A percentile compares a stretch with the other conserved stretches of the same genome.
Evolutionary conservation across 495 filamentous ascomycete genomes (phyloP).

Genomic region (Podospora pseudoanserina): DNA sequence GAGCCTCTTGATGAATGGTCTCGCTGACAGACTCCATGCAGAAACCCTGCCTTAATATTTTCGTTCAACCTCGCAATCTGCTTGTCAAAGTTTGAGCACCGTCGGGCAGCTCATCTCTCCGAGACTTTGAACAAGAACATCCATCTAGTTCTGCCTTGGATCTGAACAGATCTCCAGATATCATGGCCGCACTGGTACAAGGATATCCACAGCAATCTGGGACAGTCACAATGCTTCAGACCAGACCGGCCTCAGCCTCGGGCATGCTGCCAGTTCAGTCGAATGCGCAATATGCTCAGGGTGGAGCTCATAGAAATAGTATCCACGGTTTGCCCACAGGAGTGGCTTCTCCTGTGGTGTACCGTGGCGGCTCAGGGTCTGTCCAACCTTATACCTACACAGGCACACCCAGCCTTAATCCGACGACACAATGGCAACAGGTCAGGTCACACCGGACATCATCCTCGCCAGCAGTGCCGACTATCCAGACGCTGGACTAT

Average conservation of each 20-base stretch:
- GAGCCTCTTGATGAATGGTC: background rate
- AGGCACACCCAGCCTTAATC: conserved; percentile 64
- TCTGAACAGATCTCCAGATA: background rate
- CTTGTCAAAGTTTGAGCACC: conserved; percentile 20
- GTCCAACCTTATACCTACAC: conserved; percentile 85
- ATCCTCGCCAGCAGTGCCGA: conserved; percentile 59
- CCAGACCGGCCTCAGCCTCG: conserved; percentile 67
- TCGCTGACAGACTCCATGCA: conserved; percentile 7
- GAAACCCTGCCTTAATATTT: conserved; percentile 13
- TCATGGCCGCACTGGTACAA: conserved; percentile 90
- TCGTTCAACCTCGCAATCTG: conserved; percentile 8
- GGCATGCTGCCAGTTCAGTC: conserved; percentile 57
- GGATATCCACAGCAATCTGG: conserved; percentile 78
- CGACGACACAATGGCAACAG: conserved; percentile 59
- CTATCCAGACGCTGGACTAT: conserved; percentile 48
- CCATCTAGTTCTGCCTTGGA: conserved; percentile 1
- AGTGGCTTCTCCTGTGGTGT: conserved; percentile 52
- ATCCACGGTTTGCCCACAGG: conserved; percentile 54
- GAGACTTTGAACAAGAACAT: conserved; percentile 13
- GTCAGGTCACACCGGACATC: conserved; percentile 65
- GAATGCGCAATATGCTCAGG: conserved; percentile 53
- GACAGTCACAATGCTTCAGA: conserved; percentile 77
- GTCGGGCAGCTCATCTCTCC: conserved; percentile 14
- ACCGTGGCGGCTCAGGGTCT: conserved; percentile 67
- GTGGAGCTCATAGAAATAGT: conserved; percentile 56